Conservation (phyloP, 306 rosid genomes). For the Glycine latifolia region DNA sequence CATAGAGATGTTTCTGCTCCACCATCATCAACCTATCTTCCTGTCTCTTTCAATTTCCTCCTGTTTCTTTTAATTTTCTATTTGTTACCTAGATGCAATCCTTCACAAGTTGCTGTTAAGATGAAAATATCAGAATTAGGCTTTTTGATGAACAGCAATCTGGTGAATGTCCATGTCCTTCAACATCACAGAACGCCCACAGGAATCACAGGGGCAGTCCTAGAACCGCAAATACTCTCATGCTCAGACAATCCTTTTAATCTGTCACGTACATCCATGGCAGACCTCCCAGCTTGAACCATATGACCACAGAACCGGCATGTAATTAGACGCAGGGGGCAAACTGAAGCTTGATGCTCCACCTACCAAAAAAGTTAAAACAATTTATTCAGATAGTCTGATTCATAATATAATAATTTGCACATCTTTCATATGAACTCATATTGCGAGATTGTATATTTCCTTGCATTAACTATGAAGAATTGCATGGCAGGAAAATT, state of each 20-base stretch:
- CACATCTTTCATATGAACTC: constrained; percentile 25
- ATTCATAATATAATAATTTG: constrained; percentile 2
- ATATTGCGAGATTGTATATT: not conserved
- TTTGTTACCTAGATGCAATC: constrained; percentile 5
- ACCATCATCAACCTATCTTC: constrained; percentile 3
- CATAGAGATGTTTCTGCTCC: constrained; percentile 32
- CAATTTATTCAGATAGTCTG: not conserved
- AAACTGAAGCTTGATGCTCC: constrained; percentile 77
- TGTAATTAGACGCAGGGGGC: constrained; percentile 78
- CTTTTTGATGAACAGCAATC: constrained; percentile 89
- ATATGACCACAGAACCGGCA: constrained; percentile 96
- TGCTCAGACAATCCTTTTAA: constrained; percentile 89
- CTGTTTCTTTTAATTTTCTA: not conserved
- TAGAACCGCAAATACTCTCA: constrained; percentile 94
- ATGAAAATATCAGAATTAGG: constrained; percentile 50
- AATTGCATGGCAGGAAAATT: constrained; percentile 14
- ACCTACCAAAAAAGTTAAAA: constrained; percentile 60
- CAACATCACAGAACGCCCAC: constrained; percentile 97
- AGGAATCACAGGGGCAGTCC: constrained; percentile 98
- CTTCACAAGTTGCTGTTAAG: not conserved
- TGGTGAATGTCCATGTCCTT: constrained; percentile 98
- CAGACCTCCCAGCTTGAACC: constrained; percentile 94
- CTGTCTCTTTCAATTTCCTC: constrained; percentile 10
- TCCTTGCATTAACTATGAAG: not conserved
- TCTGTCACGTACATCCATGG: constrained; percentile 79